Conservation (phyloP, 2,329 filamentous ascomycete genomes). For the Ploettnerulaceae sp. region DNA sequence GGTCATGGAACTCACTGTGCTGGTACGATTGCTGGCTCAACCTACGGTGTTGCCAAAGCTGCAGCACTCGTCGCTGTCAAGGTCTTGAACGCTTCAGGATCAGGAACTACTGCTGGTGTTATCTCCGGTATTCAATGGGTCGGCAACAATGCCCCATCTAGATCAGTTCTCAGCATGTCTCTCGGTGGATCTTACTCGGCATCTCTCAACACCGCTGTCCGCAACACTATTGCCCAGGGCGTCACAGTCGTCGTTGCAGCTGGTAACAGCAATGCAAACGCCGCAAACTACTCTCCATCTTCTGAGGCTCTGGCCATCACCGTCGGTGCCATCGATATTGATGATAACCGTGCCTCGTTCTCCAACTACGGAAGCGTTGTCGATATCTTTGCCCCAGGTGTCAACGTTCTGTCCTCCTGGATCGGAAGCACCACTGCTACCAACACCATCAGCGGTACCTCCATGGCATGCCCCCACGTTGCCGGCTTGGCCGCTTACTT, state of each 20-base stretch:
- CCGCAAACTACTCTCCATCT: slow-evolving; percentile 42
- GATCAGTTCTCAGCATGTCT: slow-evolving; percentile 52
- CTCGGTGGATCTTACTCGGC: slow-evolving; percentile 44
- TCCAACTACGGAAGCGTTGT: slow-evolving; percentile 48
- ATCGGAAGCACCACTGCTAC: slow-evolving; percentile 39
- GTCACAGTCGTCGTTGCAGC: slow-evolving; percentile 51
- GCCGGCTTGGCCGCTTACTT: slow-evolving; percentile 58
- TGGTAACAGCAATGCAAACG: slow-evolving; percentile 45
- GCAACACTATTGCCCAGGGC: slow-evolving; percentile 41
- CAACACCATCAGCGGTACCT: slow-evolving; percentile 54
- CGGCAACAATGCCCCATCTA: slow-evolving; percentile 28
- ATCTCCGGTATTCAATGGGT: slow-evolving; percentile 38
- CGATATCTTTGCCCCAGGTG: slow-evolving; percentile 49
- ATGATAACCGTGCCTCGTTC: slow-evolving; percentile 40
- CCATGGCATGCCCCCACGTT: slow-evolving; percentile 55
- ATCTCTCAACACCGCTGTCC: slow-evolving; percentile 47
- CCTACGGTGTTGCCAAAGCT: slow-evolving; percentile 39
- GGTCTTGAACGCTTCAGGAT: slow-evolving; percentile 33
- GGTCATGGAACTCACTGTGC: slow-evolving; percentile 41
- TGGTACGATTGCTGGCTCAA: slow-evolving; percentile 37
- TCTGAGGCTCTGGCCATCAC: slow-evolving; percentile 46
- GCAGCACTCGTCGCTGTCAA: slow-evolving; percentile 39
- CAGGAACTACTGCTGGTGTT: slow-evolving; percentile 35
- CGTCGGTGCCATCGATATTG: slow-evolving; percentile 45
- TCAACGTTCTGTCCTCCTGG: slow-evolving; percentile 44